These are phyloP conservation scores for Astraeus odoratus DNA, from an alignment of 768 basidiomycete species.

Conservation along the genomic window DNA sequence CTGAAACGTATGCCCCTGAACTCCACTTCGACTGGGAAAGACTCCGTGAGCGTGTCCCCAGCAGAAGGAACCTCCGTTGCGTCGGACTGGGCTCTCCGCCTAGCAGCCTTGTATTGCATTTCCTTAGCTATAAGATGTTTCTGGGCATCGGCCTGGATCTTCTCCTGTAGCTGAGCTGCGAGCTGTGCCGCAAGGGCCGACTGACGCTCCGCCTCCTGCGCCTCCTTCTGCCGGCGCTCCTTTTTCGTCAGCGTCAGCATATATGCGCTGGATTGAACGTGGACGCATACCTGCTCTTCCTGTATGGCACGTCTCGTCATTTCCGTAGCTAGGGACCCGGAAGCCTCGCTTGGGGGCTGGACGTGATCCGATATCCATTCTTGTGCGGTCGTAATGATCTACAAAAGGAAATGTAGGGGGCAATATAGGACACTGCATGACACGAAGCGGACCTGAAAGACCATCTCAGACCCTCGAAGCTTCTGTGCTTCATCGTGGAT, in stretches of 20 bases:
- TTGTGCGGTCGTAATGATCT: constrained; percentile 64
- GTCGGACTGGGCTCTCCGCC: constrained; percentile 63
- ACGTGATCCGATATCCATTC: constrained; percentile 64
- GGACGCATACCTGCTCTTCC: constrained; percentile 50
- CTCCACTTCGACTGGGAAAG: constrained; percentile 50
- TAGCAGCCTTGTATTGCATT: constrained; percentile 42
- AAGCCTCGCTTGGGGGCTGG: constrained; percentile 47
- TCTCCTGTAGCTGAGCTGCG: constrained; percentile 56
- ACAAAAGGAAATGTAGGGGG: not conserved
- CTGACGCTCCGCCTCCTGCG: constrained; percentile 48
- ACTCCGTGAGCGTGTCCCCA: constrained; percentile 50
- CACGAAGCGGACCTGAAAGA: constrained; percentile 53
- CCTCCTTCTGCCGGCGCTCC: constrained; percentile 48
- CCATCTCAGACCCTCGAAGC: constrained; percentile 64
- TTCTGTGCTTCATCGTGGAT: constrained; percentile 64
- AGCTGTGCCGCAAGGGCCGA: constrained; percentile 43
- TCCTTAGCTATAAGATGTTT: constrained; percentile 42
- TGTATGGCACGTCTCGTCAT: constrained; percentile 72
- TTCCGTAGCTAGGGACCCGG: constrained; percentile 68
- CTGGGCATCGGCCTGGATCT: constrained; percentile 61
- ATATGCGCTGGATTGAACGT: not conserved
- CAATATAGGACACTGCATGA: not conserved
- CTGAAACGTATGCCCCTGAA: constrained; percentile 55
- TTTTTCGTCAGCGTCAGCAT: constrained; percentile 17
- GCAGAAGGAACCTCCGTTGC: constrained; percentile 54